Conservation (phyloP, 257 asterid species). For the Nicotiana benthamiana region DNA sequence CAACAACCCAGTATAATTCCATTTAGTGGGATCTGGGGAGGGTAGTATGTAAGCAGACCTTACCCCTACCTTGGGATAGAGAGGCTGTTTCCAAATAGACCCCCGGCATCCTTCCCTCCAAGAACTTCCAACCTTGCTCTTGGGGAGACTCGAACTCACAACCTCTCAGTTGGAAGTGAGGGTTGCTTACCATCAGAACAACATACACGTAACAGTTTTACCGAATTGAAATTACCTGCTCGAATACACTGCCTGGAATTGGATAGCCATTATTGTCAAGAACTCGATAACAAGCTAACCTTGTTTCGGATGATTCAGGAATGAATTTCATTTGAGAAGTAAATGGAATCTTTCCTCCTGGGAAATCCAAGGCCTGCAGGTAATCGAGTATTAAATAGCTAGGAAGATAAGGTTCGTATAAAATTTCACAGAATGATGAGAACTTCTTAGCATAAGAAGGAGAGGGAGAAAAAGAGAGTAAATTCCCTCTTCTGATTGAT, state of each 20-base stretch:
- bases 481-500: too few species aligned
- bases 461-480: neutral
- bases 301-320: constrained; percentile 44
- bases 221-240: constrained; percentile 37
- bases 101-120: too few species aligned
- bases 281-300: constrained; percentile 80
- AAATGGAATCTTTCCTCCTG: constrained; percentile 72
- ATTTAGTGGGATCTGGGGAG: too few species aligned
- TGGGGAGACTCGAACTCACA: too few species aligned
- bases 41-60: too few species aligned
- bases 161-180: too few species aligned
- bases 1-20: too few species aligned
- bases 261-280: constrained; percentile 64
- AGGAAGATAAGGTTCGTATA: neutral
- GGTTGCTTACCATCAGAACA: too few species aligned
- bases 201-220: neutral
- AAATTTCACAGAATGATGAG: neutral
- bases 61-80: too few species aligned
- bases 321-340: constrained; percentile 55
- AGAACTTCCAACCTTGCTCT: too few species aligned
- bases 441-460: neutral
- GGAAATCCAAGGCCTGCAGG: constrained; percentile 70
- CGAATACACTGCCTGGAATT: constrained; percentile 34
- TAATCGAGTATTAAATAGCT: neutral
- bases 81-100: too few species aligned